These are phyloP conservation scores for Mucor ambiguus DNA, from an alignment of 371 early-diverging fungal species.

Conservation along the genomic window DNA sequence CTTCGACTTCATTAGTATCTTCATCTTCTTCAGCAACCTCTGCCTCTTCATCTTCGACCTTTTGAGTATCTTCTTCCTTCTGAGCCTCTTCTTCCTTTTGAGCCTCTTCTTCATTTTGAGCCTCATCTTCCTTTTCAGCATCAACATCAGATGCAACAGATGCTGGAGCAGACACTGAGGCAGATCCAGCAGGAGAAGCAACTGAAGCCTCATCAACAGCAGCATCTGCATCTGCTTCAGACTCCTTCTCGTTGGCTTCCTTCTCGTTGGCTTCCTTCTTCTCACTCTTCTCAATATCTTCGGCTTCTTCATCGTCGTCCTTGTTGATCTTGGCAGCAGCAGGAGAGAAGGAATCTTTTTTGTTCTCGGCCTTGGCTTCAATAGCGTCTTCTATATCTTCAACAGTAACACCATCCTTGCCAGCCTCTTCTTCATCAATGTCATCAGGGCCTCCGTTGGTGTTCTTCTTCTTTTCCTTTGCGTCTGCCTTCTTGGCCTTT, in stretches of 20 bases:
- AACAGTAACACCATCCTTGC: slow-evolving; percentile 9
- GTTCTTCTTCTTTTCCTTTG: not conserved
- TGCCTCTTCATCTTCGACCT: slow-evolving; percentile 5
- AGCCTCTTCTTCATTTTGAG: not conserved
- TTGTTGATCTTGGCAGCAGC: slow-evolving; percentile 6
- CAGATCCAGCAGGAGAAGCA: slow-evolving; percentile 4
- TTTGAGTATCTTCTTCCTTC: slow-evolving; percentile 3
- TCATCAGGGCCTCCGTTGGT: slow-evolving; percentile 1
- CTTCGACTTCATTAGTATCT: not conserved
- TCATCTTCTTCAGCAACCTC: not conserved
- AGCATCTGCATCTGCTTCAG: not conserved
- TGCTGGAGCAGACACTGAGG: not conserved
- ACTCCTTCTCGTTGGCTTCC: not conserved
- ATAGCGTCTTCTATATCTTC: not conserved
- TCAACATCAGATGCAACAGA: not conserved
- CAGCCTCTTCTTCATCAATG: not conserved
- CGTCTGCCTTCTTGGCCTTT: not conserved
- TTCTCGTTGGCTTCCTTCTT: slow-evolving; percentile 1
- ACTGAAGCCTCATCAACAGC: not conserved
- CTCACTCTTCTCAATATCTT: not conserved
- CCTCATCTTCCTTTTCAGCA: not conserved
- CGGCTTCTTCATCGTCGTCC: not conserved
- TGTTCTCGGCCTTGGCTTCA: not conserved
- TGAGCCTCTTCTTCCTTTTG: not conserved
- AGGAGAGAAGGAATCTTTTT: slow-evolving; percentile 2